These are phyloP conservation scores for Scopulariopsis brevicaulis DNA, from an alignment of 2,329 filamentous ascomycete species.

Conservation along the genomic window DNA sequence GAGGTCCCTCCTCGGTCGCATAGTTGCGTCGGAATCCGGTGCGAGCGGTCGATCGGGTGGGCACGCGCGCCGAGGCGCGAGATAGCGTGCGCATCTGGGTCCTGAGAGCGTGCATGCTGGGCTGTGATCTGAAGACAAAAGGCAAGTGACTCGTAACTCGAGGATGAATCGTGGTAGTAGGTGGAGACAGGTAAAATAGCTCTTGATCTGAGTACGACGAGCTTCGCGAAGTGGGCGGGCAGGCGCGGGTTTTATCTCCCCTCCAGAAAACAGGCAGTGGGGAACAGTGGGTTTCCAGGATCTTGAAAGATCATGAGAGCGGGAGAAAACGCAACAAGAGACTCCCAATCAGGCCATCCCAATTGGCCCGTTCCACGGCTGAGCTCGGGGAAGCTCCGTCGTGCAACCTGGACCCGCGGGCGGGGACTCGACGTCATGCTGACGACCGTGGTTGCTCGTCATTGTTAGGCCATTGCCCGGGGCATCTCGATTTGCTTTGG, in stretches of 20 bases:
- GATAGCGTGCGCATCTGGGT: background rate
- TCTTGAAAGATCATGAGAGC: background rate
- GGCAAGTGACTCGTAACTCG: background rate
- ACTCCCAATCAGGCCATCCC: background rate
- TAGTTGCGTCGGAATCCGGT: background rate
- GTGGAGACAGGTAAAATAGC: background rate
- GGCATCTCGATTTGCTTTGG: background rate
- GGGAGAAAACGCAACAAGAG: background rate
- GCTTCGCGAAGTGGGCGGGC: background rate
- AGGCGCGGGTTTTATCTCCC: background rate
- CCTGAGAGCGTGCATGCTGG: background rate
- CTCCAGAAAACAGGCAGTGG: background rate
- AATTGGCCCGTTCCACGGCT: background rate
- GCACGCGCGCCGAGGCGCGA: background rate
- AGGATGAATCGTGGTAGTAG: background rate
- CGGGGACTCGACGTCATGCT: background rate
- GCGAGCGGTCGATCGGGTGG: background rate
- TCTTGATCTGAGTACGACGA: background rate
- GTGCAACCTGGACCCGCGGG: background rate
- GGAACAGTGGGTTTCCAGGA: background rate
- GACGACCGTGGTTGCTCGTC: background rate
- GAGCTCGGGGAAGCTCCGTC: background rate
- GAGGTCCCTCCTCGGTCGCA: background rate
- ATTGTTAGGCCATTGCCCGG: background rate
- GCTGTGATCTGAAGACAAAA: background rate